These are phyloP conservation scores for Syzygium aqueum DNA, from an alignment of 345 rosid genomes.

Conservation along the genomic window DNA sequence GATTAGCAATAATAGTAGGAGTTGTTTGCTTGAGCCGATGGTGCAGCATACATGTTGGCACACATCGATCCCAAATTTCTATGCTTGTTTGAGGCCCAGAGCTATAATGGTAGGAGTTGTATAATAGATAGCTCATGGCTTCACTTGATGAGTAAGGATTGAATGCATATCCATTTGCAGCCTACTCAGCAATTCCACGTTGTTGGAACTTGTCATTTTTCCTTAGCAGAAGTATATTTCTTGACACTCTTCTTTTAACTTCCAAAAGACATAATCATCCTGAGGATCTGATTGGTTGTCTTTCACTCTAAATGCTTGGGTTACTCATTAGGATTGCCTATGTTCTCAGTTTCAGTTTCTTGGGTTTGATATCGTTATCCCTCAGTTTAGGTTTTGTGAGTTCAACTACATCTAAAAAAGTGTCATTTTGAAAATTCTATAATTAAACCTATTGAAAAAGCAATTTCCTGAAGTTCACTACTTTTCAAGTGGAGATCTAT, in stretches of 20 bases:
- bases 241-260: not conserved
- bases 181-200: not conserved
- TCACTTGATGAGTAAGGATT: not conserved
- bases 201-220: not conserved
- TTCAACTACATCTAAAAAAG: not conserved
- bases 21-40: not conserved
- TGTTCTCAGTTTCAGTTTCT: not conserved
- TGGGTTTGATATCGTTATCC: not conserved
- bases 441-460: not conserved
- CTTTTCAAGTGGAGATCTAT: not conserved
- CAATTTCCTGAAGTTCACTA: not conserved
- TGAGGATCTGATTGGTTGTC: not conserved
- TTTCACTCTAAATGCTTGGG: not conserved
- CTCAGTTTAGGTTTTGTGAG: not conserved
- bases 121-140: not conserved
- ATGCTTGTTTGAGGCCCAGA: not conserved
- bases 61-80: not conserved
- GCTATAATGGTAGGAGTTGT: not conserved
- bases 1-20: not conserved
- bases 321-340: not conserved
- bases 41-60: not conserved
- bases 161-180: not conserved
- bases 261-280: not conserved
- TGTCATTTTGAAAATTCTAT: not conserved
- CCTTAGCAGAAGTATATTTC: not conserved